A percentile compares a stretch with the other conserved stretches of the same genome.
Conservation (phyloP, 1,284 basidiomycete genomes). For the Cutaneotrichosporon cavernicola region DNA sequence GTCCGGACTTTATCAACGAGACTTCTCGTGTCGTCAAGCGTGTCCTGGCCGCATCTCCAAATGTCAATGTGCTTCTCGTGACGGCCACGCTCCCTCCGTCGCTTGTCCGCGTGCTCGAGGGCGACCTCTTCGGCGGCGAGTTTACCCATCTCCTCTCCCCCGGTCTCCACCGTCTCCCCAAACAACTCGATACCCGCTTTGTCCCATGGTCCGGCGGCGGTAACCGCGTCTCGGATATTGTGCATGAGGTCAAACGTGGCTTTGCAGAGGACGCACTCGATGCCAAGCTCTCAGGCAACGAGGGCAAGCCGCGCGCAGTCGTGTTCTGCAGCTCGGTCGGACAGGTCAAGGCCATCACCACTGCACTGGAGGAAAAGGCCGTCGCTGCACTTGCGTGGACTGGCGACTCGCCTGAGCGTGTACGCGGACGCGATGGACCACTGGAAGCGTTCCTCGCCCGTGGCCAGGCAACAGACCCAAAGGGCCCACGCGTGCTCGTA, state of each 20-base stretch:
- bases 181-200: constrained; percentile 67
- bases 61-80: constrained; percentile 64
- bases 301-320: constrained; percentile 59
- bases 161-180: constrained; percentile 71
- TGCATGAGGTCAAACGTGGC: constrained; percentile 63
- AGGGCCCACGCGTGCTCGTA: constrained; percentile 63
- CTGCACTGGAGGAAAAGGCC: constrained; percentile 61
- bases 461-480: constrained; percentile 8
- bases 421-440: constrained; percentile 59
- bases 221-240: constrained; percentile 73
- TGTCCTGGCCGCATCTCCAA: constrained; percentile 54
- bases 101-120: constrained; percentile 67
- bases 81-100: constrained; percentile 81
- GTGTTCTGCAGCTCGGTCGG: constrained; percentile 76
- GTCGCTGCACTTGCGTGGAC: constrained; percentile 67
- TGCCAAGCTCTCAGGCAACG: constrained; percentile 57
- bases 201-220: constrained; percentile 68
- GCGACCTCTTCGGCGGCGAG: constrained; percentile 59
- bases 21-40: constrained; percentile 64
- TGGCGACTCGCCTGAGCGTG: constrained; percentile 59
- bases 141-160: constrained; percentile 68
- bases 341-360: constrained; percentile 63
- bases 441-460: constrained; percentile 60
- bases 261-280: constrained; percentile 29
- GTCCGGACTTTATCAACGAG: constrained; percentile 72